phyloP scores from a whole-genome alignment of 2,329 filamentous ascomycete genomes.

The Paecilomyces formosus region DNA sequence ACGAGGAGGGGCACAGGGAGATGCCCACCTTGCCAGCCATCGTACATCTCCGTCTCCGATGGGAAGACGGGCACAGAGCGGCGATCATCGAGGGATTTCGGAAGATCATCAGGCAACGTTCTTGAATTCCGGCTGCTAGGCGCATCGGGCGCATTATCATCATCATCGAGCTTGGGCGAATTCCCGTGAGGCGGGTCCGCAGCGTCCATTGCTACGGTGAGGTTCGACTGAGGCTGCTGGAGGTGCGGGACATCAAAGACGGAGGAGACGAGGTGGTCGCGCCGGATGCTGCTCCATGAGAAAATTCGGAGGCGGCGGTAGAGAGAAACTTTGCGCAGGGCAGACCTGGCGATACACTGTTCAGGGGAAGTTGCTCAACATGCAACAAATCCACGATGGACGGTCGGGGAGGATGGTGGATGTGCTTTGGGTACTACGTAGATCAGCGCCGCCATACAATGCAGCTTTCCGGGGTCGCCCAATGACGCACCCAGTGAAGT shows the following conservation, averaged over 20 bases:
- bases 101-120: slow-evolving; percentile 72
- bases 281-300: neutral
- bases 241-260: neutral
- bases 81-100: slow-evolving; percentile 85
- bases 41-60: slow-evolving; percentile 93
- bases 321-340: neutral
- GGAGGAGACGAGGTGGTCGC: neutral
- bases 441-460: slow-evolving; percentile 10
- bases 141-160: slow-evolving; percentile 2
- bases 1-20: slow-evolving; percentile 10
- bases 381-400: neutral
- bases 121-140: slow-evolving; percentile 16
- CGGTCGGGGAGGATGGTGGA: slow-evolving; percentile 3
- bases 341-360: neutral
- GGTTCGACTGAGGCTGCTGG: slow-evolving; percentile 1
- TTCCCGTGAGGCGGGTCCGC: slow-evolving; percentile 23
- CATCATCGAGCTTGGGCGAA: slow-evolving; percentile 4
- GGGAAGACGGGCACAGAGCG: slow-evolving; percentile 59
- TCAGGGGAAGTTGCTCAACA: neutral
- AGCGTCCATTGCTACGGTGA: slow-evolving; percentile 25
- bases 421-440: slow-evolving; percentile 10
- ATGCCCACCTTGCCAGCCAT: slow-evolving; percentile 86
- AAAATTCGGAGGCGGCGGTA: neutral
- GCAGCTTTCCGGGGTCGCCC: slow-evolving; percentile 9
- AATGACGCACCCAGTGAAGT: neutral